Conservation (phyloP, 768 basidiomycete genomes). For the Collybiopsis luxurians region DNA sequence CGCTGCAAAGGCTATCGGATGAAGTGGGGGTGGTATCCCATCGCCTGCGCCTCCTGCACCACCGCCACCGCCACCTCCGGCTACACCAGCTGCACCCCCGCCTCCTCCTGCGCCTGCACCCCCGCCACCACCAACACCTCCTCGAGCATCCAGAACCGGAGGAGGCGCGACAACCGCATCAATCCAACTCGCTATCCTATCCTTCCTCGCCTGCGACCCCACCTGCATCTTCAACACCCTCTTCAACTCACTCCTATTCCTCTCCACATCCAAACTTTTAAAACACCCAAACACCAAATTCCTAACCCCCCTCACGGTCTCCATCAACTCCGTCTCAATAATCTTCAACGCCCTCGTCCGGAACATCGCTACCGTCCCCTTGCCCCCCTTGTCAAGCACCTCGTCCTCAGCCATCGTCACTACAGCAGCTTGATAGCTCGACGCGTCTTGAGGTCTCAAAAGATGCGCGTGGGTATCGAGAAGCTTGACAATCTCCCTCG, state of each 20-base stretch:
- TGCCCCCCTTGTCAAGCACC: neutral
- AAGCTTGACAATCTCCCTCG: constrained; percentile 24
- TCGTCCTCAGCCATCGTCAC: constrained; percentile 17
- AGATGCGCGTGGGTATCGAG: constrained; percentile 35
- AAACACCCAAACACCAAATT: constrained; percentile 32
- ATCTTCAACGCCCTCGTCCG: constrained; percentile 24
- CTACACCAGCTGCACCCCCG: no score
- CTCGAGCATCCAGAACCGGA: neutral
- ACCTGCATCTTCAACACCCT: constrained; percentile 27
- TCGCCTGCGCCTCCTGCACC: neutral
- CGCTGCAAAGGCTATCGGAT: constrained; percentile 40
- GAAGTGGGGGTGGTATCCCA: constrained; percentile 16
- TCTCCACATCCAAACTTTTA: constrained; percentile 27
- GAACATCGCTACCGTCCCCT: constrained; percentile 23
- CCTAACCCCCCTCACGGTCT: constrained; percentile 17
- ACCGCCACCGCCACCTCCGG: no score
- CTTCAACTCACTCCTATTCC: constrained; percentile 26
- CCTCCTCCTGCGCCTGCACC: no score
- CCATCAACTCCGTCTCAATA: constrained; percentile 34
- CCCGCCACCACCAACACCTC: no score
- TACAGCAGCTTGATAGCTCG: constrained; percentile 31
- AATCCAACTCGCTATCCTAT: constrained; percentile 42
- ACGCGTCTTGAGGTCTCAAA: constrained; percentile 39
- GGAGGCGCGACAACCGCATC: constrained; percentile 36
- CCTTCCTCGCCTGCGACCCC: constrained; percentile 26